Evolutionary conservation across 2,329 filamentous ascomycete species (phyloP).

Genomic region (Fusarium pilosicola): DNA sequence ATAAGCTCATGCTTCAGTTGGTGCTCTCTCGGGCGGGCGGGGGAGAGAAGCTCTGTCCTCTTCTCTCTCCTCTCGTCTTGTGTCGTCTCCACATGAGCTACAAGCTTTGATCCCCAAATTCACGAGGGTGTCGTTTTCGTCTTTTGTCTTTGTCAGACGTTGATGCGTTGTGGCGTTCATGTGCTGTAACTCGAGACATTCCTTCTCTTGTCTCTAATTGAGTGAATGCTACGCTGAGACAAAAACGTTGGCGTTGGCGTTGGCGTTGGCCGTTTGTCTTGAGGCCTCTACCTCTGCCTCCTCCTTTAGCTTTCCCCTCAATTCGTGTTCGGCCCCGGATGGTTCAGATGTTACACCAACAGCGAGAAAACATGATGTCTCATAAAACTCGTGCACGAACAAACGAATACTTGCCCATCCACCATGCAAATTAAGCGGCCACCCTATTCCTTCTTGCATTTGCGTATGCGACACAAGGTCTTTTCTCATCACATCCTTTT

Average conservation of each 20-base stretch:
- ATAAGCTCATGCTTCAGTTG: neutral
- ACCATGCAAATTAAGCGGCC: neutral
- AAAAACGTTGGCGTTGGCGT: neutral
- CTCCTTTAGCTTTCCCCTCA: slow-evolving; percentile 1
- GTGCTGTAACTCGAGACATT: slow-evolving; percentile 5
- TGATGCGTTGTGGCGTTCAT: slow-evolving; percentile 14
- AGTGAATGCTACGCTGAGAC: neutral
- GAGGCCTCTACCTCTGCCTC: slow-evolving; percentile 7
- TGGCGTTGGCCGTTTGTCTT: neutral
- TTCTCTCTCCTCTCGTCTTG: neutral
- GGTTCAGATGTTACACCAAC: slow-evolving; percentile 8
- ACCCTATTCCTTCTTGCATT: neutral
- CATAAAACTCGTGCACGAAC: slow-evolving; percentile 20
- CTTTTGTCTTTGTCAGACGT: neutral
- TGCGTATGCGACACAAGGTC: neutral
- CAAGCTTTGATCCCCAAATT: neutral
- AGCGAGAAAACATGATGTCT: slow-evolving; percentile 27
- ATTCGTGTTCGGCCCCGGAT: slow-evolving; percentile 9
- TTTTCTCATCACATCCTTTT: slow-evolving; percentile 14
- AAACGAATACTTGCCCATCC: neutral
- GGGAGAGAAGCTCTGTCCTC: neutral
- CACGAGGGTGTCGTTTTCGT: neutral
- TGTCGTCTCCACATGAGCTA: neutral
- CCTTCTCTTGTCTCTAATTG: neutral
- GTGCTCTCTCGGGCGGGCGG: neutral